Conservation (phyloP, 2,329 filamentous ascomycete genomes). For the Ceratocystis lukuohia region DNA sequence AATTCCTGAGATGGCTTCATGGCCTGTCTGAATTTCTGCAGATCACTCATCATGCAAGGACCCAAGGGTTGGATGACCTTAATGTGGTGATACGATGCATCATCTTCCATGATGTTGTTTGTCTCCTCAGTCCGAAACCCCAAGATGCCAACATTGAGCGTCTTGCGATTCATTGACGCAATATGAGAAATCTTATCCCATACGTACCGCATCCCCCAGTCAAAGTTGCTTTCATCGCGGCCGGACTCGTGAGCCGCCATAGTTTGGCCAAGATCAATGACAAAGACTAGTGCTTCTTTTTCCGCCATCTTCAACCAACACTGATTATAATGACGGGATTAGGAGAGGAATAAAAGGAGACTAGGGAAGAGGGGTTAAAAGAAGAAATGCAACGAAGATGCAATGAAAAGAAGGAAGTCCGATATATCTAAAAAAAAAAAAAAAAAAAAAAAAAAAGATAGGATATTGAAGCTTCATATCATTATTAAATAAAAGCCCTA, state of each 20-base stretch:
- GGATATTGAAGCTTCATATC: not conserved
- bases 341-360: constrained; percentile 3
- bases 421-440: not conserved
- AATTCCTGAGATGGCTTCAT: constrained; percentile 56
- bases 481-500: not conserved
- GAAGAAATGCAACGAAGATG: not conserved
- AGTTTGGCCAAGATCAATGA: constrained; percentile 76
- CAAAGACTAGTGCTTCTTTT: constrained; percentile 86
- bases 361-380: not conserved
- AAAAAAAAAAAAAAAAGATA: not conserved
- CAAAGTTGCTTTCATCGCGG: constrained; percentile 64
- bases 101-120: constrained; percentile 50
- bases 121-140: constrained; percentile 72
- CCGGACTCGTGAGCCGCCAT: constrained; percentile 63
- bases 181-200: constrained; percentile 78
- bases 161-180: constrained; percentile 52
- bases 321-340: not conserved
- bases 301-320: constrained; percentile 54
- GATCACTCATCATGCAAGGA: constrained; percentile 49
- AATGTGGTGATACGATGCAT: constrained; percentile 69
- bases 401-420: not conserved
- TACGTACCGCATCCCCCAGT: constrained; percentile 81
- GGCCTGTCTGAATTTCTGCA: constrained; percentile 48
- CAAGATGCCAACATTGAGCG: constrained; percentile 62
- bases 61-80: constrained; percentile 58